Evolutionary conservation across 163 green algal species (phyloP), one percentile per base, ranked within the genome.

Genomic region (Chloromonas sp.): DNA sequence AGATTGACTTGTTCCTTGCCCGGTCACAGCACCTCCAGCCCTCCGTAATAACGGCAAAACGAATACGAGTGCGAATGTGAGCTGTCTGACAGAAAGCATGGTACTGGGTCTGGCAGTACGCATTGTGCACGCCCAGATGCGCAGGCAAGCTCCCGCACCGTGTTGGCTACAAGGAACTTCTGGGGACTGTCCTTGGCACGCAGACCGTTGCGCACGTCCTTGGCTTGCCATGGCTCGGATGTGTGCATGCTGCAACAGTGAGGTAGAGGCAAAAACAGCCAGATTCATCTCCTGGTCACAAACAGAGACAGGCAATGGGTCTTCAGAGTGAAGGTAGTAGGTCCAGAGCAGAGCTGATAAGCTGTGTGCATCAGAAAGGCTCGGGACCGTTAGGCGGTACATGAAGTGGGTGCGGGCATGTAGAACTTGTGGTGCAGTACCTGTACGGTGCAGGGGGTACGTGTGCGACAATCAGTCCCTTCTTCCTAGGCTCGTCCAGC

Each of bases 381-480:
- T 57, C 74, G 14, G 2, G 13, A 57, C 2, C 15, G 3, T 3
- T 3, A 5, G 66, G 78, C 57, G 2, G 15, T 81, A 5, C 15
- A 57, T 15, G 8, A 81, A 15, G 36, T 15, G 2, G 74, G 15
- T 36, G 14, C 13, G 2, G 15, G 14, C 78, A 36, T 36, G 36
- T 36, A 70, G 2, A 61, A 3, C 3, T 70, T 3, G 2, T 70
- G 57, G 57, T 36, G 36, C 36, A 36, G 36, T 13, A 83, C 80
- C 80, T 92, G 71, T 87, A 79, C 3, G 90, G 90, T 5, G 86
- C 13, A 0, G 84, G 87, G 0, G 88, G 85, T 60, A 86, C 88
- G 11, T 91, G 83, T 1, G 85, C 79, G 0, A 91, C 84, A 81
- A 88, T 90, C 83, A 94, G 87, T 57, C 85, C 90, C 70, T 91